A percentile compares a stretch with the other conserved stretches of the same genome.
These are phyloP conservation scores for Gossypium ekmanianum DNA, from an alignment of 345 rosid genomes.

Conservation along the genomic window DNA sequence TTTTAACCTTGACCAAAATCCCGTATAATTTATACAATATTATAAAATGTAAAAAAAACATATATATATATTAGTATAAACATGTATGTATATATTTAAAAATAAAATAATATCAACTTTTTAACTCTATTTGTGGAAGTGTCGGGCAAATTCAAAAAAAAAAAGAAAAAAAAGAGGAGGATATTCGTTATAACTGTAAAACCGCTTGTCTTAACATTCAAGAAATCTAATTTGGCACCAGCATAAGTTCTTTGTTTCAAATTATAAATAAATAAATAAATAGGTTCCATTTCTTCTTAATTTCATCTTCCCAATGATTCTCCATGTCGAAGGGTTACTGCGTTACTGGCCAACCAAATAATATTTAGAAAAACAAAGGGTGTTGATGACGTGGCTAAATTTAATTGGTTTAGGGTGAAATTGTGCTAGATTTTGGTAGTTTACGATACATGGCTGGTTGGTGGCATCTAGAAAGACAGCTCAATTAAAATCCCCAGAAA, in stretches of 20 bases:
- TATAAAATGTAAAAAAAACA: too few species aligned
- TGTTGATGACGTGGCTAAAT: neutral
- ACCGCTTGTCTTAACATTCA: neutral
- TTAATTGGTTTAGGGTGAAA: neutral
- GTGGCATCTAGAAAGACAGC: constrained; percentile 30
- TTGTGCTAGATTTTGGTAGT: constrained; percentile 20
- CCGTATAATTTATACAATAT: too few species aligned
- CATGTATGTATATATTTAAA: too few species aligned
- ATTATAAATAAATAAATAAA: neutral
- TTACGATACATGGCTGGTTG: constrained; percentile 20
- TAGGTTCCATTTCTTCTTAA: neutral
- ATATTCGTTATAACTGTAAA: neutral
- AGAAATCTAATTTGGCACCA: neutral
- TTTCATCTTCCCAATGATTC: neutral
- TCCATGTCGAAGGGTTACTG: neutral
- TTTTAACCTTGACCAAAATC: too few species aligned
- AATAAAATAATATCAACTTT: too few species aligned
- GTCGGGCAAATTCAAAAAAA: too few species aligned
- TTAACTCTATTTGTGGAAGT: too few species aligned
- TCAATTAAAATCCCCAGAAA: neutral
- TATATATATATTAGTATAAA: too few species aligned
- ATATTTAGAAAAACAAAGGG: neutral
- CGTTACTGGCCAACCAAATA: neutral
- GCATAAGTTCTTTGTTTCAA: neutral
- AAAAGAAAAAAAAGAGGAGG: neutral